Evolutionary conservation across 2,329 filamentous ascomycete species (phyloP), one percentile per base, ranked within the genome.

Genomic region (Chaetomiaceae sp.): DNA sequence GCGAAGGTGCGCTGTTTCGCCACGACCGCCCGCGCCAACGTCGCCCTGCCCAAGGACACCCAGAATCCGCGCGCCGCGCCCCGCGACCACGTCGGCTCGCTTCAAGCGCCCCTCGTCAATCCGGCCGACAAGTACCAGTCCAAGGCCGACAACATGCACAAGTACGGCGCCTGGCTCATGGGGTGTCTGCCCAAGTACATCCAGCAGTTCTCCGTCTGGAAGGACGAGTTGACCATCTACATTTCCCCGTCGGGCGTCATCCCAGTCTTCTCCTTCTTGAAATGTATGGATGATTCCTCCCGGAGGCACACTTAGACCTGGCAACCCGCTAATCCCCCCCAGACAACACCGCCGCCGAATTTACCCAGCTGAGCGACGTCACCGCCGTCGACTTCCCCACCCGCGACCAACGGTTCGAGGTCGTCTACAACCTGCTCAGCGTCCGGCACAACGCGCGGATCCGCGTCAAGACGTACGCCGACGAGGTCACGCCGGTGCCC

Each of bases 171-270:
- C 64, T 98, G 95, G 79, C 73, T 98, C 62, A 91, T 98, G 81
- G 90, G 89, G 58, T 95, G 88, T 68, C 71, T 98, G 63, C 94
- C 93, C 60, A 97, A 96, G 76, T 96, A 95, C 71, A 81, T 98
- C 60, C 94, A 98, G 74, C 93, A 98, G 72, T 97, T 97, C 74
- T 95, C 90, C 11, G 91, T 98, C 46, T 98, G 93, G 93, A 98
- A 98, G 74, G 93, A 98, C 65, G 93, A 98, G 71, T 81, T 98
- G 65, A 89, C 86, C 59, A 88, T 96, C 66, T 91, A 94, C 70
- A 93, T 97, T 62, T 76, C 88, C 38, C 93, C 93, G 1, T 72
- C 86, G 30, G 93, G 88, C 57, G 82, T 97, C 59, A 80, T 96
- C 58, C 93, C 93, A 32, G 86, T 95, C 60, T 90, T 98, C 68